These are phyloP conservation scores for Grifola frondosa DNA, from an alignment of 1,284 basidiomycete species.

Conservation along the genomic window DNA sequence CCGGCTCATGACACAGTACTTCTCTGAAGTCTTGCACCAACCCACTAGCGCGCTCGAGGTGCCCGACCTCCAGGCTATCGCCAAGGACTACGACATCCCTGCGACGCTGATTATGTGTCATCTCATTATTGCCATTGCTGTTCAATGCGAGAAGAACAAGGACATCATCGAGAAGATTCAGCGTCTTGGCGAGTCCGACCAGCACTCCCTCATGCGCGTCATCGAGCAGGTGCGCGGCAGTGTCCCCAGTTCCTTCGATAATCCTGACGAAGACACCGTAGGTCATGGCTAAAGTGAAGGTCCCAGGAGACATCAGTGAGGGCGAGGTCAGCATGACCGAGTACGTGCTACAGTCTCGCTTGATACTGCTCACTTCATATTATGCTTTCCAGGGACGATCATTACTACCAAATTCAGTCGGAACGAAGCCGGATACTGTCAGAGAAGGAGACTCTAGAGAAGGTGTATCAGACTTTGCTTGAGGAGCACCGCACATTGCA, in stretches of 20 bases:
- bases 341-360: constrained; percentile 43
- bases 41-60: constrained; percentile 72
- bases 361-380: neutral
- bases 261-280: constrained; percentile 29
- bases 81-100: constrained; percentile 66
- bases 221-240: constrained; percentile 69
- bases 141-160: constrained; percentile 85
- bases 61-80: constrained; percentile 79
- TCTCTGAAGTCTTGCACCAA: constrained; percentile 75
- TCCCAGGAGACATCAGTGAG: constrained; percentile 42
- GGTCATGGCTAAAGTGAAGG: constrained; percentile 73
- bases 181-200: constrained; percentile 72
- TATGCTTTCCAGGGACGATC: constrained; percentile 62
- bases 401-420: constrained; percentile 80
- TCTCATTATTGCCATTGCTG: constrained; percentile 89
- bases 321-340: constrained; percentile 71
- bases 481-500: constrained; percentile 76
- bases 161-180: constrained; percentile 86
- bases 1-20: constrained; percentile 86
- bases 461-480: constrained; percentile 72
- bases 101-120: constrained; percentile 78
- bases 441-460: constrained; percentile 81
- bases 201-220: constrained; percentile 82
- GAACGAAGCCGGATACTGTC: constrained; percentile 71
- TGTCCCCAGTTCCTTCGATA: neutral